phyloP scores from a whole-genome alignment of 192 early-diverging fungal genomes.

The Phlyctochytrium planicorne region DNA sequence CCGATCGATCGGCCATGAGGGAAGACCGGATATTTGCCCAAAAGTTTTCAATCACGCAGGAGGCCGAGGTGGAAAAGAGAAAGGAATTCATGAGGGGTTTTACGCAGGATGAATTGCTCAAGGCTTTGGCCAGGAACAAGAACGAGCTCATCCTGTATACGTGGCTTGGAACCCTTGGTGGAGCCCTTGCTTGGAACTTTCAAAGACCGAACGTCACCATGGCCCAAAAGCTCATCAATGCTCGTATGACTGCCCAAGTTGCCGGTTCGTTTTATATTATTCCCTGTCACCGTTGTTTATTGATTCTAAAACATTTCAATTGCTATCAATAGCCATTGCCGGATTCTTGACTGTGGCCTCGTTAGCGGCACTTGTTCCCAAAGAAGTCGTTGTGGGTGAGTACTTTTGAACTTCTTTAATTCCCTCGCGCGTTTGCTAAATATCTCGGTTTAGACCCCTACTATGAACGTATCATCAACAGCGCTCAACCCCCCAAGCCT shows the following conservation, averaged over 20 bases:
- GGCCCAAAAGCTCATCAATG: constrained; percentile 15
- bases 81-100: constrained; percentile 14
- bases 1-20: constrained; percentile 33
- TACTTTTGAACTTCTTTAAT: background rate
- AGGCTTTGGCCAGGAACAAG: background rate
- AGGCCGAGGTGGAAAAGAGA: too few relatives aligned
- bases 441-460: background rate
- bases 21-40: constrained; percentile 28
- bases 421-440: background rate
- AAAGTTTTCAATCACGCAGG: constrained; percentile 29
- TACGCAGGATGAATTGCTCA: background rate
- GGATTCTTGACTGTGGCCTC: background rate
- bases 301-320: too few relatives aligned
- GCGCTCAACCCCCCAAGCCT: too few relatives aligned
- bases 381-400: background rate
- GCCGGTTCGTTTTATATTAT: constrained; percentile 5
- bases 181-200: background rate
- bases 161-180: background rate
- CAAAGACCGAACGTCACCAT: constrained; percentile 2
- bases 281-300: too few relatives aligned
- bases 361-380: background rate
- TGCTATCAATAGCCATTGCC: too few relatives aligned
- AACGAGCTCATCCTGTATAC: background rate
- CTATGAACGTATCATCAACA: constrained; percentile 1
- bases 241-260: constrained; percentile 8